A percentile compares a stretch with the other conserved stretches of the same genome.
Evolutionary conservation across 805 yeast genomes (phyloP).

Genomic region (Cyberlindnera subsufficiens): DNA sequence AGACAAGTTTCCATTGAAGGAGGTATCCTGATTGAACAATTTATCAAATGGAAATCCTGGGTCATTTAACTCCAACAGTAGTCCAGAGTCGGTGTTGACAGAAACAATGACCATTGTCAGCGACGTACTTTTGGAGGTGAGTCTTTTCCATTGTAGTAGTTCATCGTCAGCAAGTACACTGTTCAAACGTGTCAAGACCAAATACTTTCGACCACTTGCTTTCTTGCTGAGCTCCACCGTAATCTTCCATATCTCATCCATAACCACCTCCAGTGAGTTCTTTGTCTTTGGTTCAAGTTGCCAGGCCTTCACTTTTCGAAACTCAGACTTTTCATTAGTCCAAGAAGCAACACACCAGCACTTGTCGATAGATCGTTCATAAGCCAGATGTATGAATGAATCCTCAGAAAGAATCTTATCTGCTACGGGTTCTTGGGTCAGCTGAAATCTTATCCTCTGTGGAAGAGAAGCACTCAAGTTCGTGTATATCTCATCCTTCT

Average conservation of each 20-base stretch:
- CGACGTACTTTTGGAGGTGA: constrained; percentile 50
- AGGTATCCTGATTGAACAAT: constrained; percentile 23
- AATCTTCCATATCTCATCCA: constrained; percentile 61
- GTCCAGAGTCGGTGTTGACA: constrained; percentile 53
- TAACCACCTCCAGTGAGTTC: constrained; percentile 44
- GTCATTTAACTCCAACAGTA: constrained; percentile 29
- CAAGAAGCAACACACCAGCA: constrained; percentile 86
- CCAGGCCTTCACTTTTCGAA: constrained; percentile 63
- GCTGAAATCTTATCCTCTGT: constrained; percentile 35
- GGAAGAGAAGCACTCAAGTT: constrained; percentile 37
- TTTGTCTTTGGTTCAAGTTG: constrained; percentile 31
- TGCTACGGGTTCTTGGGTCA: constrained; percentile 32
- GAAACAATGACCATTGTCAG: constrained; percentile 65
- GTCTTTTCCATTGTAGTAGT: constrained; percentile 69
- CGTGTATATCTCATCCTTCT: constrained; percentile 28
- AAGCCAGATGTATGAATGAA: constrained; percentile 77
- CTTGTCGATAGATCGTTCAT: constrained; percentile 73
- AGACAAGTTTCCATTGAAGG: constrained; percentile 6
- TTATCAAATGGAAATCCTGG: constrained; percentile 29
- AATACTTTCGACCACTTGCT: constrained; percentile 40
- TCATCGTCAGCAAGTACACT: constrained; percentile 81
- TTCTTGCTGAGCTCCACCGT: constrained; percentile 39
- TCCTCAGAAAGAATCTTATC: constrained; percentile 51
- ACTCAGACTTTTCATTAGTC: constrained; percentile 77
- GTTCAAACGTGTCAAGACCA: constrained; percentile 64